A percentile compares a stretch with the other conserved stretches of the same genome.
Evolutionary conservation across 2,329 filamentous ascomycete genomes (phyloP).

Genomic region (Pseudophaeomoniella oleicola): DNA sequence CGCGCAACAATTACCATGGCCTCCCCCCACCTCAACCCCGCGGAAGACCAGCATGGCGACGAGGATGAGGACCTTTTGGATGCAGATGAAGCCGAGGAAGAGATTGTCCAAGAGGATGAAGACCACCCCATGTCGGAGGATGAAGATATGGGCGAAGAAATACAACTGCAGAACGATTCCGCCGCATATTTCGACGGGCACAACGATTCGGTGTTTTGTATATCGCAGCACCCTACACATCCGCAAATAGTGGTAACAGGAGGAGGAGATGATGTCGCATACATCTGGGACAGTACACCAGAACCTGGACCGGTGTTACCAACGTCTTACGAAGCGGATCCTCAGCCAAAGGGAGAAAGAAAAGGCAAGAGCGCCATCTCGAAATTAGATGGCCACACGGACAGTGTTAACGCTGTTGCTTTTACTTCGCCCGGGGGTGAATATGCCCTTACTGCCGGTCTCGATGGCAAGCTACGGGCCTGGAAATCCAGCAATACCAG

Average conservation of each 20-base stretch:
- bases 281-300: slow-evolving; percentile 63
- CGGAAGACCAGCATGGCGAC: slow-evolving; percentile 12
- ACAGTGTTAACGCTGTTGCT: slow-evolving; percentile 73
- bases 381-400: slow-evolving; percentile 74
- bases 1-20: slow-evolving; percentile 4
- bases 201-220: slow-evolving; percentile 84
- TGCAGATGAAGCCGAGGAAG: slow-evolving; percentile 63
- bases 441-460: slow-evolving; percentile 69
- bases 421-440: slow-evolving; percentile 77
- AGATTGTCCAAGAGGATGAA: slow-evolving; percentile 48
- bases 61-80: slow-evolving; percentile 54
- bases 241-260: slow-evolving; percentile 73
- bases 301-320: slow-evolving; percentile 55
- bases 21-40: slow-evolving; percentile 7
- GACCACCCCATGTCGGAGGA: slow-evolving; percentile 61
- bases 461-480: slow-evolving; percentile 69
- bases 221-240: slow-evolving; percentile 77
- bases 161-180: slow-evolving; percentile 80
- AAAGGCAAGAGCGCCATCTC: slow-evolving; percentile 51
- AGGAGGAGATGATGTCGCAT: slow-evolving; percentile 72
- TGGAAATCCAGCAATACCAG: slow-evolving; percentile 41
- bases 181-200: slow-evolving; percentile 82
- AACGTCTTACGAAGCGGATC: slow-evolving; percentile 55
- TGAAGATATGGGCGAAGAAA: slow-evolving; percentile 48
- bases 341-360: slow-evolving; percentile 42